These are phyloP conservation scores for Simplicillium aogashimaense DNA, from an alignment of 2,329 filamentous ascomycete species.

Conservation along the genomic window DNA sequence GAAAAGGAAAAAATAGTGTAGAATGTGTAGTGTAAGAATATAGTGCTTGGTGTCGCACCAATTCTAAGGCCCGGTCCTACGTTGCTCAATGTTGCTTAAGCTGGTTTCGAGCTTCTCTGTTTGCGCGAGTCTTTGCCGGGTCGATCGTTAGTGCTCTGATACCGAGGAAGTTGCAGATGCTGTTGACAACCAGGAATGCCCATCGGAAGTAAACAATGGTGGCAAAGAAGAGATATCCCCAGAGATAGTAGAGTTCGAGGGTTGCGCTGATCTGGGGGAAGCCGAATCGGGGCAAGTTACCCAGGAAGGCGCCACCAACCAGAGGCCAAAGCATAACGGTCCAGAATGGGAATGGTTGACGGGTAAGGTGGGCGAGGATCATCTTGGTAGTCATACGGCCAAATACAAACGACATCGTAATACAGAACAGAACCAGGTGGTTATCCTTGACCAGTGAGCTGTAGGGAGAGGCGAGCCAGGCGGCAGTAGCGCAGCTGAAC, in stretches of 20 bases:
- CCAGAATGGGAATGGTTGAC: slow-evolving; percentile 94
- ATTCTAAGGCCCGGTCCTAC: no score
- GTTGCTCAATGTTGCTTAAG: slow-evolving; percentile 21
- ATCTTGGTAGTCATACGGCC: slow-evolving; percentile 98
- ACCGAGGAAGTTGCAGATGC: slow-evolving; percentile 83
- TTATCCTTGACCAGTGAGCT: slow-evolving; percentile 75
- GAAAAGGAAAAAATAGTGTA: no score
- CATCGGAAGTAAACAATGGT: slow-evolving; percentile 83
- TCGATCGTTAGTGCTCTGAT: slow-evolving; percentile 93
- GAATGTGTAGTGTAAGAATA: no score
- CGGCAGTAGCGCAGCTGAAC: slow-evolving; percentile 63
- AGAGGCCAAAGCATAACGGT: slow-evolving; percentile 84
- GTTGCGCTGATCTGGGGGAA: slow-evolving; percentile 54
- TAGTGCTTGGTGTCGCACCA: no score
- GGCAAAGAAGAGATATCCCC: slow-evolving; percentile 75
- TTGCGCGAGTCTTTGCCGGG: slow-evolving; percentile 47
- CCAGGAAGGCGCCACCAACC: slow-evolving; percentile 71
- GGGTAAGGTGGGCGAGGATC: slow-evolving; percentile 88
- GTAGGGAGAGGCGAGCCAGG: slow-evolving; percentile 86
- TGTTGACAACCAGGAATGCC: slow-evolving; percentile 82
- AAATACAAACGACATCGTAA: slow-evolving; percentile 95
- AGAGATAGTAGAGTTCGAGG: slow-evolving; percentile 71
- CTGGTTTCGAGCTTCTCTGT: slow-evolving; percentile 32
- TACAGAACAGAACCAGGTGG: slow-evolving; percentile 81
- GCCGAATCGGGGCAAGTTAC: slow-evolving; percentile 72